Base-by-base conservation (phyloP, 805 yeast species). In the Cephaloascus fragrans region DNA sequence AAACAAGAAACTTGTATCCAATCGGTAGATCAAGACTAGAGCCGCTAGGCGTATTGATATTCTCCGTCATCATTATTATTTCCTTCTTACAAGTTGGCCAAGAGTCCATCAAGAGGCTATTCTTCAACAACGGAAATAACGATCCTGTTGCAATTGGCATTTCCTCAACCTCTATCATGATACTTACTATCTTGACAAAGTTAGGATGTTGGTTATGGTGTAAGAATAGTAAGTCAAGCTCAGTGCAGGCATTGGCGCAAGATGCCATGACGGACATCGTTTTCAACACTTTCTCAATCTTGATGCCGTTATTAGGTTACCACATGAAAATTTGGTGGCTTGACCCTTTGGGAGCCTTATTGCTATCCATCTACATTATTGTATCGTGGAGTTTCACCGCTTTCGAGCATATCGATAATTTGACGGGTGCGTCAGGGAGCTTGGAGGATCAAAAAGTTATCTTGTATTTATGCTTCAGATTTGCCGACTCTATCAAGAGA, bases 261-360 rank as follows among this genome's bases (percentile, higher is more conserved):
- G 94, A 84, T 57, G 93, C 93, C 0, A 66, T 71, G 57, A 83
- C 89, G 1, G 94, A 84, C 55, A 73, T 83, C 26, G 70, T 83
- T 3, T 83, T 83, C 65, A 84, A 84, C 59, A 49, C 69, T 1
- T 80, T 81, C 34, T 83, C 93, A 1, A 68, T 84, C 19, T 44
- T 83, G 14, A 81, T 83, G 67, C 94, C 94, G 0, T 44, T 79
- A 0, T 34, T 71, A 1, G 90, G 90, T 1, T 61, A 67, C 39
- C 47, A 53, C n/a, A 54, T 70, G 15, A 55, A 68, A 16, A 48
- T 69, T 15, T 79, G 86, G 81, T 80, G 87, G 86, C 49, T 80
- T 34, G 94, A 83, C 59, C 77, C 93, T 1, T 47, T 75, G 3
- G 93, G 94, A 14, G 94, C 94, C 0, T 55, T 81, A 26, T 17